A percentile compares a stretch with the other conserved stretches of the same genome.
Evolutionary conservation across 2,329 filamentous ascomycete species (phyloP).

Genomic region (Trichoderma afroharzianum): DNA sequence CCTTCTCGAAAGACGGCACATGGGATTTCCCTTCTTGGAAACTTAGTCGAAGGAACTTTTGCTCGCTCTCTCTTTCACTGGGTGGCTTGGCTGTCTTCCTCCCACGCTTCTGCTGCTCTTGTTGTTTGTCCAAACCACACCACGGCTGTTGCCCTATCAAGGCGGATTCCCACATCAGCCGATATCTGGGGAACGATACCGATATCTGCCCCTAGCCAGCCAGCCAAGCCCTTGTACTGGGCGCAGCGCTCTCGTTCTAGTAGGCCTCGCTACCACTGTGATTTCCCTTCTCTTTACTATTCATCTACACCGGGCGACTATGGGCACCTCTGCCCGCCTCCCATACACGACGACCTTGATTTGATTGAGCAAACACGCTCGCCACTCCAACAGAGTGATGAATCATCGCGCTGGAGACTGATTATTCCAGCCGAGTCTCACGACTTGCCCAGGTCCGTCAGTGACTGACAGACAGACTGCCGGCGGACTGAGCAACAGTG

Average conservation of each 20-base stretch:
- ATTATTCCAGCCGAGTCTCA: constrained; percentile 35
- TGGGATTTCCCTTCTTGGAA: constrained; percentile 36
- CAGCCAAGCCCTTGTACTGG: constrained; percentile 10
- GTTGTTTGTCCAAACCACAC: constrained; percentile 14
- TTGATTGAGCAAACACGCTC: constrained; percentile 30
- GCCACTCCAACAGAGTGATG: constrained; percentile 36
- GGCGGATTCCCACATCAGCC: constrained; percentile 21
- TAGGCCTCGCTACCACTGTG: constrained; percentile 8
- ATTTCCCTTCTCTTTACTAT: constrained; percentile 15
- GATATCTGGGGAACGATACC: constrained; percentile 22
- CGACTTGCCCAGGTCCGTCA: constrained; percentile 38
- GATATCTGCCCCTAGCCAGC: constrained; percentile 18
- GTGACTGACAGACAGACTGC: constrained; percentile 34
- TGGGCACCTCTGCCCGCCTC: constrained; percentile 36
- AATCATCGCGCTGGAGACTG: constrained; percentile 34
- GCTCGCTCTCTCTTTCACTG: constrained; percentile 32
- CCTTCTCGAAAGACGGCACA: constrained; percentile 24
- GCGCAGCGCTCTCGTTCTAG: constrained; percentile 9
- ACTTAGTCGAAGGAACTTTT: constrained; percentile 41
- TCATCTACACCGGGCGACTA: constrained; percentile 29
- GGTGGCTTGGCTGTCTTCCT: constrained; percentile 32
- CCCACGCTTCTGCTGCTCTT: constrained; percentile 11
- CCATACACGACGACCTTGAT: constrained; percentile 33
- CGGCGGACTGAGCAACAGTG: constrained; percentile 31
- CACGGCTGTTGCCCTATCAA: constrained; percentile 21